A percentile compares a stretch with the other conserved stretches of the same genome.
Conservation (phyloP, 176 grass and related monocot species). For the bread wheat (Triticum aestivum) region IWGSC_CS_RefSeq_v2.1 NC_057803.1:626896938-626897437, state of each 20-base stretch:
- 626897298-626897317: background rate
- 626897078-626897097: background rate
- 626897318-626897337: background rate
- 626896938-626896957: background rate
- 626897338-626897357: background rate
- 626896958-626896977: background rate
- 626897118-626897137: slow-evolving; percentile 17
- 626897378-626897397: no score
- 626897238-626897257: background rate
- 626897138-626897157: background rate
- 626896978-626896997: background rate
- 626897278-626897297: background rate
- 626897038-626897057: background rate
- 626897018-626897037: background rate
- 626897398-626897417: no score
- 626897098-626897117: background rate
- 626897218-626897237: background rate
- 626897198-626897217: background rate
- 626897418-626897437: no score
- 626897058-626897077: background rate
- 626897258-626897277: background rate
- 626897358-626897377: no score
- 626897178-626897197: background rate
- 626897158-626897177: background rate
- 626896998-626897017: background rate